Percentiles rank a stretch among this genome's conserved stretches.
Conservation (phyloP, 2,329 filamentous ascomycete species). For the Penicillium nordicum region DNA sequence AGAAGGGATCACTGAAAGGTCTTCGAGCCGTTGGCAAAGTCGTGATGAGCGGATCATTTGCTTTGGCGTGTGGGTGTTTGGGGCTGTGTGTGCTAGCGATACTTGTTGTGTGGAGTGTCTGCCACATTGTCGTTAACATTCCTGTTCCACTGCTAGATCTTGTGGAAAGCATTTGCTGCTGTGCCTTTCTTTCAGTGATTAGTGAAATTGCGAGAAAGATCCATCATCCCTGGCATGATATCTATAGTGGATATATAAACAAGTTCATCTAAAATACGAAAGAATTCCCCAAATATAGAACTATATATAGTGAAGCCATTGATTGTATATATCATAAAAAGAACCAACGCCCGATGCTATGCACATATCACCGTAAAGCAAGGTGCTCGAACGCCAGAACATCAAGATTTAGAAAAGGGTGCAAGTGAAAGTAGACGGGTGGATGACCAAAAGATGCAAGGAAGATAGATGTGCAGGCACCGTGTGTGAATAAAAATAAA, state of each 20-base stretch:
- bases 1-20: background rate
- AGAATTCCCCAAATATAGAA: background rate
- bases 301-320: background rate
- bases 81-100: background rate
- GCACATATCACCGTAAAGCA: constrained; percentile 21
- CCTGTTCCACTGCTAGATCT: background rate
- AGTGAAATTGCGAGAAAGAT: background rate
- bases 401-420: constrained; percentile 4
- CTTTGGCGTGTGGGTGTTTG: no score
- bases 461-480: constrained; percentile 2
- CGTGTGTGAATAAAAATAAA: background rate
- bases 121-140: background rate
- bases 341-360: constrained; percentile 29
- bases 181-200: background rate
- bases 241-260: background rate
- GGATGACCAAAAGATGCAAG: constrained; percentile 8
- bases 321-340: constrained; percentile 13
- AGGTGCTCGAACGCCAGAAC: constrained; percentile 16
- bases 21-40: background rate
- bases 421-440: background rate
- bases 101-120: background rate
- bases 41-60: background rate
- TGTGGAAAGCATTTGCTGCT: background rate
- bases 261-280: background rate
- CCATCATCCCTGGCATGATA: background rate